phyloP scores from a whole-genome alignment of 2,329 filamentous ascomycete genomes.

The Trichoderma guizhouense region DNA sequence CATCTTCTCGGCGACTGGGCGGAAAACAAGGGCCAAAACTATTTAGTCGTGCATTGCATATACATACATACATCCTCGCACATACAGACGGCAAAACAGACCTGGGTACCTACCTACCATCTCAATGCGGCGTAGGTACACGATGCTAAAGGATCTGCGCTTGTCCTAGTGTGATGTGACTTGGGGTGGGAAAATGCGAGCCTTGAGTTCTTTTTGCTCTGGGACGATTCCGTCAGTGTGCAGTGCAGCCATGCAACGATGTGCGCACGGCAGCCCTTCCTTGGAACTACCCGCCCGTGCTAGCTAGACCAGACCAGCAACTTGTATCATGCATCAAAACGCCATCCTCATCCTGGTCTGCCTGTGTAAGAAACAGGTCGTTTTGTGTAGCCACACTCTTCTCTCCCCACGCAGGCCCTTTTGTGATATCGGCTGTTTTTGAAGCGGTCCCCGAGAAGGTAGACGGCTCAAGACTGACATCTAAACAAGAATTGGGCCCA shows the following conservation, averaged over 20 bases:
- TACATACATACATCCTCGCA: not conserved
- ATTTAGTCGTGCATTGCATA: slow-evolving; percentile 5
- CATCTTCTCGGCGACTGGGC: not conserved
- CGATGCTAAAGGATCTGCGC: slow-evolving; percentile 8
- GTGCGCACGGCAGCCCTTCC: not conserved
- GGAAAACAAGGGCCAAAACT: not conserved
- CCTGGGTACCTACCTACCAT: not conserved
- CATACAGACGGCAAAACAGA: not conserved
- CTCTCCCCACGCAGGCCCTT: not conserved
- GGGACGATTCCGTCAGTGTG: no score
- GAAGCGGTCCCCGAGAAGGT: no score
- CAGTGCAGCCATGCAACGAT: slow-evolving; percentile 1
- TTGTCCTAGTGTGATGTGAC: slow-evolving; percentile 1
- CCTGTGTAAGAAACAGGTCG: not conserved
- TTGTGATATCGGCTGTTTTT: not conserved
- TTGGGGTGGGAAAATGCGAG: not conserved
- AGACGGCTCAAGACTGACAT: not conserved
- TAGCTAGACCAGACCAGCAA: not conserved
- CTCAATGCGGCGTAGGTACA: slow-evolving; percentile 3
- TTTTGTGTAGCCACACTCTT: slow-evolving; percentile 4
- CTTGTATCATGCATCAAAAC: slow-evolving; percentile 1
- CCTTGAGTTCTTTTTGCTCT: no score
- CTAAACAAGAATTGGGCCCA: not conserved
- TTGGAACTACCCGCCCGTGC: not conserved
- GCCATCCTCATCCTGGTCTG: not conserved